These are phyloP conservation scores for Verticillium albo-atrum DNA, from an alignment of 2,329 filamentous ascomycete genomes.

Conservation along the genomic window DNA sequence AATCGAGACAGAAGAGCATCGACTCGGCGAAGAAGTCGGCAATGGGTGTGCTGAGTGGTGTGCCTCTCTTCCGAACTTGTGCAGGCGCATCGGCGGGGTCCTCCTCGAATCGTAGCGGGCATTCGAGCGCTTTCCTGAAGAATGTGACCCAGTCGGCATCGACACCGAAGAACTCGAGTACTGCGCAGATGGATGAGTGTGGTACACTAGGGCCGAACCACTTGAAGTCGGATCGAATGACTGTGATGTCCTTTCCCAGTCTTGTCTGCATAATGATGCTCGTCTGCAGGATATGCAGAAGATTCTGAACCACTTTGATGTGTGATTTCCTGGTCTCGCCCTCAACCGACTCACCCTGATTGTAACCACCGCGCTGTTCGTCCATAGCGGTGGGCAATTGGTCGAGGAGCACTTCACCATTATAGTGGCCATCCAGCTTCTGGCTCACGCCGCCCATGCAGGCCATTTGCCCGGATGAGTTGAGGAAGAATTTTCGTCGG, in stretches of 20 bases:
- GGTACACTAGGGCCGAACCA: conserved; percentile 55
- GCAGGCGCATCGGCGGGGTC: conserved; percentile 38
- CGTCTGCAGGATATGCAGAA: conserved; percentile 52
- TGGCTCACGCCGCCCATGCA: conserved; percentile 20
- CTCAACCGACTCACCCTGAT: conserved; percentile 26
- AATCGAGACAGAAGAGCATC: conserved; percentile 59
- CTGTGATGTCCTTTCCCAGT: conserved; percentile 43
- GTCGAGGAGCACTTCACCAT: conserved; percentile 47
- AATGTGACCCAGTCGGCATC: conserved; percentile 46
- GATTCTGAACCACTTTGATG: conserved; percentile 46
- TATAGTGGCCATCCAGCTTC: conserved; percentile 29
- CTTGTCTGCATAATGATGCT: conserved; percentile 47
- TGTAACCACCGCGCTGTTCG: conserved; percentile 32
- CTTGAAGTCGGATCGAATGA: conserved; percentile 53
- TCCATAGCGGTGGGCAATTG: conserved; percentile 41
- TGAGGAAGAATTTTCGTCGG: conserved; percentile 40
- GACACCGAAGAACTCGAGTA: conserved; percentile 52
- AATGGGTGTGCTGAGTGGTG: conserved; percentile 51
- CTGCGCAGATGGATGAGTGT: conserved; percentile 48
- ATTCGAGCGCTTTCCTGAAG: conserved; percentile 48
- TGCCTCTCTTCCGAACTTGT: conserved; percentile 44
- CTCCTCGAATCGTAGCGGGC: conserved; percentile 45
- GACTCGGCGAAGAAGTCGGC: conserved; percentile 52
- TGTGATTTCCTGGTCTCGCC: conserved; percentile 32
- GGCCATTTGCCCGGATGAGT: not conserved